These are phyloP conservation scores for Hyphopichia homilentoma DNA, from an alignment of 805 yeast genomes.

Conservation along the genomic window DNA sequence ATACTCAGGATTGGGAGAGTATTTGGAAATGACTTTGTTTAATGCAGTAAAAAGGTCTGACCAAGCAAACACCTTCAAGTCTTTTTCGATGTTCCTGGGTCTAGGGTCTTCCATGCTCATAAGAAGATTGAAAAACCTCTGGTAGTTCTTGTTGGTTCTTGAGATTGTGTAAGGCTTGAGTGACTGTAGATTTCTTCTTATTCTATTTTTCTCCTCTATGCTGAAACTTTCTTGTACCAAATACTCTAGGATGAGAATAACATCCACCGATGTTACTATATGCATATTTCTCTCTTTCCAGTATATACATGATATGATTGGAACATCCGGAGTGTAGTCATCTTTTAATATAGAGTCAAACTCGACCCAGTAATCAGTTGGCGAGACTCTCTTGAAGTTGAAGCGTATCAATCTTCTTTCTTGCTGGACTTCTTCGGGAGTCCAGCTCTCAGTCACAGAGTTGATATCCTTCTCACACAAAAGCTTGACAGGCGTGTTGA, in stretches of 20 bases:
- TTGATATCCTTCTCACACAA: constrained; percentile 26
- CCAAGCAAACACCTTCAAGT: constrained; percentile 67
- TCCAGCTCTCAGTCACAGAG: constrained; percentile 44
- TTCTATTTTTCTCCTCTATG: constrained; percentile 68
- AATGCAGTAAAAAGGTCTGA: constrained; percentile 48
- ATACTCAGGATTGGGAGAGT: constrained; percentile 23
- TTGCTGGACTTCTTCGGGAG: constrained; percentile 35
- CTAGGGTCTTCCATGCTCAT: constrained; percentile 62
- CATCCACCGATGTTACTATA: constrained; percentile 64
- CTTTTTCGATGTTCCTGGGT: constrained; percentile 69
- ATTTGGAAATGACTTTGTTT: constrained; percentile 55
- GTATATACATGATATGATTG: constrained; percentile 56
- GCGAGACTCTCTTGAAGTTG: constrained; percentile 32
- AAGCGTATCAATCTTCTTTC: constrained; percentile 50
- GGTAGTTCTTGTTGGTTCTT: constrained; percentile 33
- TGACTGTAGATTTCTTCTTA: constrained; percentile 62
- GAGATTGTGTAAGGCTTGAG: constrained; percentile 59
- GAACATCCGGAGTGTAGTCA: constrained; percentile 35
- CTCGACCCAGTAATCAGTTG: constrained; percentile 27
- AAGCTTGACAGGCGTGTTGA: constrained; percentile 26
- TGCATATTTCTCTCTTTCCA: constrained; percentile 47
- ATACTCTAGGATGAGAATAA: constrained; percentile 53
- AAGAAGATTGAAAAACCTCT: constrained; percentile 36
- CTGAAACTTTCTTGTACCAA: constrained; percentile 53
- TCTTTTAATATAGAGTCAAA: constrained; percentile 33